Evolutionary conservation across 139 green algal genomes (phyloP).

Genomic region (Ostreobium quekettii): DNA sequence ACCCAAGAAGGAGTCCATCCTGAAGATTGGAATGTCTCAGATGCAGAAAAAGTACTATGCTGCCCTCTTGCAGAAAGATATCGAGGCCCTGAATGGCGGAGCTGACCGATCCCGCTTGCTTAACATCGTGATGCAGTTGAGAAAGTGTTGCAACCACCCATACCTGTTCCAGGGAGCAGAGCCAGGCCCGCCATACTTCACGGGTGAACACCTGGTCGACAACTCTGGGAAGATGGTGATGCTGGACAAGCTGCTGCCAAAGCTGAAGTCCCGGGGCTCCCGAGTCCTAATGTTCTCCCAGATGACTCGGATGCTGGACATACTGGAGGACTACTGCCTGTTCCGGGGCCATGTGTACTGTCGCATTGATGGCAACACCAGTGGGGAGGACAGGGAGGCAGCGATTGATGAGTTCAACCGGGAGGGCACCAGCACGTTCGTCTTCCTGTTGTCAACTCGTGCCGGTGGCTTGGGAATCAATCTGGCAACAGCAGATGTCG

Average conservation of each 20-base stretch:
- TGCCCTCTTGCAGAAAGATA: constrained; percentile 90
- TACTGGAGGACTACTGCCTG: constrained; percentile 92
- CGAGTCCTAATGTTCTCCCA: constrained; percentile 88
- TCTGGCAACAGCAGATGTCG: constrained; percentile 92
- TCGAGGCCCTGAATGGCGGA: constrained; percentile 66
- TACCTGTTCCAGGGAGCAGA: constrained; percentile 87
- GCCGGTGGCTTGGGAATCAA: constrained; percentile 96
- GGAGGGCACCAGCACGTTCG: constrained; percentile 78
- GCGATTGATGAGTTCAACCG: constrained; percentile 88
- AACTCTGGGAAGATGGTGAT: constrained; percentile 86
- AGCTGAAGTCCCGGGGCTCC: constrained; percentile 57
- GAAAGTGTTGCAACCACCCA: constrained; percentile 98
- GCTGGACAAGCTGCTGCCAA: constrained; percentile 81
- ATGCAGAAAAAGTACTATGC: constrained; percentile 90
- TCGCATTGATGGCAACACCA: constrained; percentile 96
- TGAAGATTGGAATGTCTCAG: constrained; percentile 96
- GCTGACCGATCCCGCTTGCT: constrained; percentile 85
- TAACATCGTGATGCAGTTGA: constrained; percentile 99
- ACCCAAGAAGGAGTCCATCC: constrained; percentile 97
- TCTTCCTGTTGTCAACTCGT: constrained; percentile 92
- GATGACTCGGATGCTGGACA: constrained; percentile 95
- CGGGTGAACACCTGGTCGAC: constrained; percentile 80
- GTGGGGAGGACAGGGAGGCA: constrained; percentile 84
- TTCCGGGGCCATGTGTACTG: constrained; percentile 80
- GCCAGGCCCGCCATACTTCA: constrained; percentile 89